A percentile compares a stretch with the other conserved stretches of the same genome.
Conservation (phyloP, 331 rosid species). For the Saraca asoca region DNA sequence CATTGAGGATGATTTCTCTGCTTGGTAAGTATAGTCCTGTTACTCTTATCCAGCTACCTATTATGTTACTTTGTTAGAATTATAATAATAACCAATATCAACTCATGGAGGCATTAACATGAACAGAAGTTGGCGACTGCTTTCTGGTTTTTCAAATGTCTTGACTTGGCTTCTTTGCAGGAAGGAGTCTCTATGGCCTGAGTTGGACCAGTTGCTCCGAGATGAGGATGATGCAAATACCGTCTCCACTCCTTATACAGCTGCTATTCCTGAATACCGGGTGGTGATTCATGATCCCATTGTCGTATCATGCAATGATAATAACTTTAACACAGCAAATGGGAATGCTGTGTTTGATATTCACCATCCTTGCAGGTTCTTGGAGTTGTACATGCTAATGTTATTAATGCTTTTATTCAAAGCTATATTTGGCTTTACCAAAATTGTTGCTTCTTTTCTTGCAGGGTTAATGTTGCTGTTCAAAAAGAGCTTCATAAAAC, state of each 20-base stretch:
- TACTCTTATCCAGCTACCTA: conserved; percentile 1
- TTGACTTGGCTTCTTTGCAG: too few species aligned
- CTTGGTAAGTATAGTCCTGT: conserved; percentile 58
- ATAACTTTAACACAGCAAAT: conserved; percentile 48
- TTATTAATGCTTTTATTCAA: conserved; percentile 19
- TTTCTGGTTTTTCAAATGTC: conserved; percentile 27
- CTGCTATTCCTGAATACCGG: conserved; percentile 69
- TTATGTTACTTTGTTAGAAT: conserved; percentile 7
- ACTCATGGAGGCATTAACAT: too few species aligned
- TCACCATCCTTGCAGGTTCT: conserved; percentile 91
- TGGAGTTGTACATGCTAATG: conserved; percentile 28
- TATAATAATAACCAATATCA: too few species aligned
- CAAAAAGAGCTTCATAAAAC: conserved; percentile 80
- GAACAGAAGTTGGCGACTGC: too few species aligned
- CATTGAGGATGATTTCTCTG: conserved; percentile 93
- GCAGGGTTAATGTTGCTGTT: conserved; percentile 74
- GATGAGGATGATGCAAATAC: conserved; percentile 66
- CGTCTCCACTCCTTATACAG: conserved; percentile 75
- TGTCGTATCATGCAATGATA: conserved; percentile 39
- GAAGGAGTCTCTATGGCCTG: conserved; percentile 82
- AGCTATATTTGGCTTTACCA: conserved; percentile 22
- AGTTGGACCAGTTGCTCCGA: conserved; percentile 74
- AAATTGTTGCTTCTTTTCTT: conserved; percentile 33
- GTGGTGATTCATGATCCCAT: conserved; percentile 67
- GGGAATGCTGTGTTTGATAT: conserved; percentile 68